Evolutionary conservation across 768 basidiomycete species (phyloP).

Genomic region (Termitomyces sp.): DNA sequence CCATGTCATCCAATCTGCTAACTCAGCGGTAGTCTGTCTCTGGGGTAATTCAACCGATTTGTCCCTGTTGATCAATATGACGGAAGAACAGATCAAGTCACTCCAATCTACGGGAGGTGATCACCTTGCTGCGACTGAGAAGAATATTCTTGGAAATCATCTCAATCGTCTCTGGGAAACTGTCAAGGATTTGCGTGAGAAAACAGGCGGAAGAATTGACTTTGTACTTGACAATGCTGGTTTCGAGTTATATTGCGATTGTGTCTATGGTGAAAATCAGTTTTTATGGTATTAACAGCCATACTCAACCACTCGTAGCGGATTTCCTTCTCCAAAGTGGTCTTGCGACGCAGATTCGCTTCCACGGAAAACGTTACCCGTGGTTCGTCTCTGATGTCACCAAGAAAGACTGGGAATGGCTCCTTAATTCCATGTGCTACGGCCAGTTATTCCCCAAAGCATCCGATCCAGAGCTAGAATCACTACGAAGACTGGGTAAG

Average conservation of each 20-base stretch:
- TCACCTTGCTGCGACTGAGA: slow-evolving; percentile 89
- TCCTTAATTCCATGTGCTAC: slow-evolving; percentile 80
- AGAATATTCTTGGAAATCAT: slow-evolving; percentile 92
- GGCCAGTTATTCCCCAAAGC: slow-evolving; percentile 89
- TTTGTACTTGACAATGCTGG: slow-evolving; percentile 89
- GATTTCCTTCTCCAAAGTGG: slow-evolving; percentile 93
- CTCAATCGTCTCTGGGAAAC: slow-evolving; percentile 66
- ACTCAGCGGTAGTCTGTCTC: slow-evolving; percentile 59
- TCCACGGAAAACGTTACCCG: slow-evolving; percentile 94
- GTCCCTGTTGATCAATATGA: slow-evolving; percentile 94
- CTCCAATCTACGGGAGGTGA: slow-evolving; percentile 98
- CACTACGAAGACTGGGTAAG: slow-evolving; percentile 68
- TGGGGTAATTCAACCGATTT: slow-evolving; percentile 98
- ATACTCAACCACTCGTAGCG: slow-evolving; percentile 37
- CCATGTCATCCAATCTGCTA: not conserved
- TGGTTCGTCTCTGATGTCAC: slow-evolving; percentile 96
- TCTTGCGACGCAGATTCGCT: slow-evolving; percentile 74
- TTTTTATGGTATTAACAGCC: not conserved
- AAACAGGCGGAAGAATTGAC: slow-evolving; percentile 68
- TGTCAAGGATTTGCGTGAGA: slow-evolving; percentile 61
- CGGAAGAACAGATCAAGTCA: slow-evolving; percentile 93
- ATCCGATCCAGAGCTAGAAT: slow-evolving; percentile 73
- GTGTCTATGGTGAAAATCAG: slow-evolving; percentile 65
- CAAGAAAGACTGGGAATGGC: slow-evolving; percentile 92
- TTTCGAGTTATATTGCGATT: slow-evolving; percentile 84